Conservation (phyloP, 2,329 filamentous ascomycete species). For the Phialemonium atrogriseum region DNA sequence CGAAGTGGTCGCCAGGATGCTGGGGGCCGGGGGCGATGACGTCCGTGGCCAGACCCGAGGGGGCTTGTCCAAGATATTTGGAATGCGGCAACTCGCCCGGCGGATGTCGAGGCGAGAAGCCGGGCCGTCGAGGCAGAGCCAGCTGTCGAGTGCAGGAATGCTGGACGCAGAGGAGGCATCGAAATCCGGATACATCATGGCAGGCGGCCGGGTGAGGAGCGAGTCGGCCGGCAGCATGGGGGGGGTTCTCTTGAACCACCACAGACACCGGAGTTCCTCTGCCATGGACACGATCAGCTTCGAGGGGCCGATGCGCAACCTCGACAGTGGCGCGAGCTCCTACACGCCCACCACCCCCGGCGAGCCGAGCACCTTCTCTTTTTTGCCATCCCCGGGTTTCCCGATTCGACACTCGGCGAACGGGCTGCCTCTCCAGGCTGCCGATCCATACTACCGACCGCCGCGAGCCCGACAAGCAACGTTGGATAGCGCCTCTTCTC, state of each 20-base stretch:
- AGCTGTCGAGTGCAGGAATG: conserved; percentile 77
- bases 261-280: conserved; percentile 45
- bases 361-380: conserved; percentile 65
- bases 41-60: conserved; percentile 63
- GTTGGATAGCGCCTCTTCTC: conserved; percentile 40
- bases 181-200: conserved; percentile 50
- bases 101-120: conserved; percentile 53
- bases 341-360: conserved; percentile 67
- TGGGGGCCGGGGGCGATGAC: conserved; percentile 74
- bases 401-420: conserved; percentile 40
- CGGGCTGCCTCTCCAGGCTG: conserved; percentile 20
- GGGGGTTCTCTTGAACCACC: conserved; percentile 35
- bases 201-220: conserved; percentile 48
- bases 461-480: conserved; percentile 49
- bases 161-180: conserved; percentile 59
- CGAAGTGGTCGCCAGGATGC: conserved; percentile 75
- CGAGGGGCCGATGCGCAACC: conserved; percentile 33
- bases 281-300: conserved; percentile 42
- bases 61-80: conserved; percentile 83
- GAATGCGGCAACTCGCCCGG: conserved; percentile 78
- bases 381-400: conserved; percentile 47
- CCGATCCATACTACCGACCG: conserved; percentile 83
- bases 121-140: conserved; percentile 65
- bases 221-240: conserved; percentile 53
- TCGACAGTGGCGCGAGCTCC: conserved; percentile 52